A percentile compares a stretch with the other conserved stretches of the same genome.
phyloP scores from a whole-genome alignment of 306 rosid genomes.

The Chamaecrista fasciculata region DNA sequence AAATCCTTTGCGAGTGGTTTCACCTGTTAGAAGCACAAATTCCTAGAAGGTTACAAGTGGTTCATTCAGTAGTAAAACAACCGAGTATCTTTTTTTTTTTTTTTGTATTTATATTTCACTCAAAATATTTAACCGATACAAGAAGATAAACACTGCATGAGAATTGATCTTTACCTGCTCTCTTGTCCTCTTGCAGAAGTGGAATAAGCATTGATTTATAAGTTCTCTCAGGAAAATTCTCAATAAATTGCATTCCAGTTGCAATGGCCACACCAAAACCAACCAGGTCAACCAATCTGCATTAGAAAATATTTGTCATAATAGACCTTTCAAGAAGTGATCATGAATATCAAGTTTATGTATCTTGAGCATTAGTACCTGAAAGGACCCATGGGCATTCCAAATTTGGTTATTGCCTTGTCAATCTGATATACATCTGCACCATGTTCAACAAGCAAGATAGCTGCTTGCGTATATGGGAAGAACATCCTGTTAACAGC shows the following conservation, averaged over 20 bases:
- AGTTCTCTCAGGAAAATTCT: slow-evolving; percentile 70
- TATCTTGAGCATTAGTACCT: slow-evolving; percentile 49
- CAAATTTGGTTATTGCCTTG: slow-evolving; percentile 56
- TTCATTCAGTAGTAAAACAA: slow-evolving; percentile 5
- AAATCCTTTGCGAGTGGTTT: slow-evolving; percentile 75
- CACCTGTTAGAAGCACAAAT: slow-evolving; percentile 51
- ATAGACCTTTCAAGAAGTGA: slow-evolving; percentile 23
- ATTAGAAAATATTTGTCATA: slow-evolving; percentile 18
- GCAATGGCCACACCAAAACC: slow-evolving; percentile 91
- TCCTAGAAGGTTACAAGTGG: slow-evolving; percentile 8
- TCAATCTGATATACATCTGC: slow-evolving; percentile 81
- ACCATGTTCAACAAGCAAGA: slow-evolving; percentile 84
- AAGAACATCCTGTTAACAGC: slow-evolving; percentile 95
- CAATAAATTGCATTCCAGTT: slow-evolving; percentile 57
- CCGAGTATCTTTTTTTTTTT: neutral
- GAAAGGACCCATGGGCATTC: slow-evolving; percentile 98
- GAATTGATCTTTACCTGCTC: slow-evolving; percentile 55
- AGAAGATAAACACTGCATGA: neutral
- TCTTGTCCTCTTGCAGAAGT: slow-evolving; percentile 82
- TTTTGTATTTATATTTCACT: slow-evolving; percentile 9
- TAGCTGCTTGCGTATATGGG: slow-evolving; percentile 82
- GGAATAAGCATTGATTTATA: slow-evolving; percentile 85
- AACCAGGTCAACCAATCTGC: slow-evolving; percentile 86
- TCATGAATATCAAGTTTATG: neutral
- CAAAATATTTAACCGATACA: neutral